Conservation (phyloP, 768 basidiomycete species). For the Tephrocybe rancida region DNA sequence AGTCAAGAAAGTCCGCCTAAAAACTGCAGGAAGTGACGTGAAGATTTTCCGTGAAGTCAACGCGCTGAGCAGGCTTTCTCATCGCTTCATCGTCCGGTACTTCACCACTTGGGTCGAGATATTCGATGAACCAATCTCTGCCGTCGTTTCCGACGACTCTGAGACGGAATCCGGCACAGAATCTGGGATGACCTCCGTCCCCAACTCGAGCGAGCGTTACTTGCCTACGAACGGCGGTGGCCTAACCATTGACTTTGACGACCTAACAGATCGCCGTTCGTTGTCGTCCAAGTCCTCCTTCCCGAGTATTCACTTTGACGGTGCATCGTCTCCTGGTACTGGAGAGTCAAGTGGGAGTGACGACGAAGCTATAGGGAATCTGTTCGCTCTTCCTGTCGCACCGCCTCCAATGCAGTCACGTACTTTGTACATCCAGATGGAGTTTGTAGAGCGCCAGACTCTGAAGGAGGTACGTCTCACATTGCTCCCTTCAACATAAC, state of each 20-base stretch:
- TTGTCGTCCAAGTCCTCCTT: constrained; percentile 58
- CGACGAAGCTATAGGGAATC: constrained; percentile 39
- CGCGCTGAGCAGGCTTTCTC: constrained; percentile 83
- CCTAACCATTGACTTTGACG: constrained; percentile 65
- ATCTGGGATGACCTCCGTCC: constrained; percentile 60
- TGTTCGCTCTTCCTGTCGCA: constrained; percentile 26
- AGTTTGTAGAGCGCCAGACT: constrained; percentile 91
- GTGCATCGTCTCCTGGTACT: constrained; percentile 41
- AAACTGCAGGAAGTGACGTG: constrained; percentile 74
- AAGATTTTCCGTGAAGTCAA: constrained; percentile 93
- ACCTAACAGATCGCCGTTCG: constrained; percentile 60
- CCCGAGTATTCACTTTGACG: constrained; percentile 83
- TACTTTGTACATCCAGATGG: constrained; percentile 96
- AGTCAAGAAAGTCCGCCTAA: constrained; percentile 91
- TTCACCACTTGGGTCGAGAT: constrained; percentile 91
- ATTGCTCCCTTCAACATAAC: background rate
- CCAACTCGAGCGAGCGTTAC: constrained; percentile 34
- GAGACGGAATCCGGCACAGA: constrained; percentile 35
- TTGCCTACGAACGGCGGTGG: constrained; percentile 52
- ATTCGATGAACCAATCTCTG: constrained; percentile 35
- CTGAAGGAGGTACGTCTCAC: constrained; percentile 66
- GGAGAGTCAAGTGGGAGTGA: constrained; percentile 32
- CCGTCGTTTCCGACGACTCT: constrained; percentile 58
- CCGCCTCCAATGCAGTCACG: constrained; percentile 40
- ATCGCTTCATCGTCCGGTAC: constrained; percentile 91